A percentile compares a stretch with the other conserved stretches of the same genome.
Conservation (phyloP, 176 grass and related monocot genomes). For the Oryza meyeriana region DNA sequence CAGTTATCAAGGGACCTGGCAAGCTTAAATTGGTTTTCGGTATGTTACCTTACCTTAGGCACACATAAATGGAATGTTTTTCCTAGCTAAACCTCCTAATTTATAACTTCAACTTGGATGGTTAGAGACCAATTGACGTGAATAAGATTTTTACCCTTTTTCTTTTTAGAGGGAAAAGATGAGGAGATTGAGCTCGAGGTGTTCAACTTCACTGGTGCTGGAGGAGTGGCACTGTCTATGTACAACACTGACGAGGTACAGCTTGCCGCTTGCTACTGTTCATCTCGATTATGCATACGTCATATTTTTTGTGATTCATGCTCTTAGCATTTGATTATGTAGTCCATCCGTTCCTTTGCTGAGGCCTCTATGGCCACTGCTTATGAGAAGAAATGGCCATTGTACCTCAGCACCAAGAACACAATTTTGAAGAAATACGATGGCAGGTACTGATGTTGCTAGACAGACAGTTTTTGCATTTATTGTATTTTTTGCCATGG, state of each 20-base stretch:
- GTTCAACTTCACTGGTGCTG: conserved; percentile 92
- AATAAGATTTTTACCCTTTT: background rate
- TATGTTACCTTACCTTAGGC: conserved; percentile 11
- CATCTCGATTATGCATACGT: too few species aligned
- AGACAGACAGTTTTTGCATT: too few species aligned
- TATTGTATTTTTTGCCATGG: too few species aligned
- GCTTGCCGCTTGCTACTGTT: too few species aligned
- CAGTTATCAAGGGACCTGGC: conserved; percentile 65
- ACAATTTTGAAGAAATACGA: conserved; percentile 99
- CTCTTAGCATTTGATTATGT: too few species aligned
- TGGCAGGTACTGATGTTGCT: conserved; percentile 58
- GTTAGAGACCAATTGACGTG: background rate
- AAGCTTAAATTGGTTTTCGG: conserved; percentile 87
- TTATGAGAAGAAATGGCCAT: conserved; percentile 91
- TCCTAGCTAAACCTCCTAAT: background rate
- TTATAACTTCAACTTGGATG: background rate
- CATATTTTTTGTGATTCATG: too few species aligned
- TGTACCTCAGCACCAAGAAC: conserved; percentile 98
- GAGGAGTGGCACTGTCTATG: conserved; percentile 95
- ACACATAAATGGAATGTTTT: background rate
- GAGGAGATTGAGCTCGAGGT: conserved; percentile 80
- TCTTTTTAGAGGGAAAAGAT: conserved; percentile 61
- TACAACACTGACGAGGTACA: conserved; percentile 91
- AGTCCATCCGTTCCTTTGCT: conserved; percentile 91
- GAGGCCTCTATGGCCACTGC: conserved; percentile 89